Conservation (phyloP, 2,329 filamentous ascomycete genomes). For the Penicillium janthinellum region DNA sequence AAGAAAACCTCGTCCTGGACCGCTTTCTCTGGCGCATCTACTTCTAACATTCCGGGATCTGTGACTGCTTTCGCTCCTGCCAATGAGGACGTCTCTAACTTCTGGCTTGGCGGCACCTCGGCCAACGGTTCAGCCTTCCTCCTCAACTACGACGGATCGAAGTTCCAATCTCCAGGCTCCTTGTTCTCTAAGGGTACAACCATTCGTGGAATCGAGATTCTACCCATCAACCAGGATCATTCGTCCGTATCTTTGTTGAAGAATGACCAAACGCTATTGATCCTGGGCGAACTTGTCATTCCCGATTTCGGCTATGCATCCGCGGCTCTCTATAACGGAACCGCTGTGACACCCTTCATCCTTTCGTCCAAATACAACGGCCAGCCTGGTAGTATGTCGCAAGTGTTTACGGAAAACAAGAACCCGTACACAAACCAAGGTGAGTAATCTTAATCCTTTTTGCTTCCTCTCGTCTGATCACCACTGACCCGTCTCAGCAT, state of each 20-base stretch:
- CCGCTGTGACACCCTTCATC: slow-evolving; percentile 73
- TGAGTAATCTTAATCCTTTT: slow-evolving; percentile 49
- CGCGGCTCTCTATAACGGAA: slow-evolving; percentile 85
- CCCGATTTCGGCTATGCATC: slow-evolving; percentile 78
- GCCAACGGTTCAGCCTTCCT: slow-evolving; percentile 72
- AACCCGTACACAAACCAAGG: slow-evolving; percentile 69
- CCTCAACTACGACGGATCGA: slow-evolving; percentile 75
- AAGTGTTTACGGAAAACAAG: slow-evolving; percentile 79
- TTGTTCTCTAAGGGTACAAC: slow-evolving; percentile 65
- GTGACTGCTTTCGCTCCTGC: slow-evolving; percentile 75
- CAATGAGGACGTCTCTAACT: slow-evolving; percentile 68
- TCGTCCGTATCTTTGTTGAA: slow-evolving; percentile 64
- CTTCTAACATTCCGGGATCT: slow-evolving; percentile 68
- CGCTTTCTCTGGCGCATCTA: slow-evolving; percentile 57
- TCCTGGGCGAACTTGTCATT: slow-evolving; percentile 81
- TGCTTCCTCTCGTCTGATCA: slow-evolving; percentile 14
- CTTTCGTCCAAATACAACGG: slow-evolving; percentile 70
- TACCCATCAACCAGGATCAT: slow-evolving; percentile 71
- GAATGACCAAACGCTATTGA: slow-evolving; percentile 70
- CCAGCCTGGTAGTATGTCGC: slow-evolving; percentile 71
- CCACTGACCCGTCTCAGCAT: slow-evolving; percentile 26
- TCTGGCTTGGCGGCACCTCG: slow-evolving; percentile 80
- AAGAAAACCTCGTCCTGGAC: slow-evolving; percentile 66
- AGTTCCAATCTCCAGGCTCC: slow-evolving; percentile 68
- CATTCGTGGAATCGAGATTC: slow-evolving; percentile 79